These are phyloP conservation scores for Hypholoma sublateritium DNA, from an alignment of 768 basidiomycete species.

Conservation along the genomic window DNA sequence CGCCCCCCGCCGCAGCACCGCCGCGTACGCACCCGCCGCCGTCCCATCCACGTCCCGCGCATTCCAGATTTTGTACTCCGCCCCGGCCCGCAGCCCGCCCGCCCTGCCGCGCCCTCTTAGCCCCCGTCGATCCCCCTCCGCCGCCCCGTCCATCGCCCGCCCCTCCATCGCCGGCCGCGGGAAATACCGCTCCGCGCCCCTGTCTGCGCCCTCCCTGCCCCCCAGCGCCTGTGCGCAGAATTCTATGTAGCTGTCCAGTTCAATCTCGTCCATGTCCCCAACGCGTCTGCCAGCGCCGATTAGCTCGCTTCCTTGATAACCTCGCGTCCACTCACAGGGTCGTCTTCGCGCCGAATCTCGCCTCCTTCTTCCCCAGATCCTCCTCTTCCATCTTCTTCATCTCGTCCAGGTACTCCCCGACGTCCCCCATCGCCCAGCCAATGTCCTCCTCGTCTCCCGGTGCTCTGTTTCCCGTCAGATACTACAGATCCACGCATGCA, in stretches of 20 bases:
- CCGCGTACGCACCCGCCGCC: conserved; percentile 48
- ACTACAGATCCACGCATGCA: conserved; percentile 4
- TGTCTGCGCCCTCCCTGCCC: conserved; percentile 23
- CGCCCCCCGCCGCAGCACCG: conserved; percentile 52
- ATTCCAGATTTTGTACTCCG: conserved; percentile 62
- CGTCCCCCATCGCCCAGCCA: conserved; percentile 55
- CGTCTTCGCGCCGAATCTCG: conserved; percentile 42
- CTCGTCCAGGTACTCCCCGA: conserved; percentile 45
- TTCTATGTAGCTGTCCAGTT: conserved; percentile 62
- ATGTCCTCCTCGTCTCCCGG: conserved; percentile 53
- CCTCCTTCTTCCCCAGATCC: conserved; percentile 25
- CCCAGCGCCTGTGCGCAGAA: conserved; percentile 62
- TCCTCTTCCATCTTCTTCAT: conserved; percentile 37
- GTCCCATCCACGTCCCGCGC: conserved; percentile 66
- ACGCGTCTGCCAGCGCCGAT: conserved; percentile 43
- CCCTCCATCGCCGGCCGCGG: conserved; percentile 4
- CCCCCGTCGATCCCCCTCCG: conserved; percentile 7
- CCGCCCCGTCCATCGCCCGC: conserved; percentile 8
- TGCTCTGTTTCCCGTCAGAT: conserved; percentile 30
- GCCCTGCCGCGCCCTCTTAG: conserved; percentile 11
- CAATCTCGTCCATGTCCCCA: conserved; percentile 47
- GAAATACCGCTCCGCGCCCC: conserved; percentile 14
- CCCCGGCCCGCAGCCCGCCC: conserved; percentile 46
- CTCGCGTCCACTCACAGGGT: conserved; percentile 40
- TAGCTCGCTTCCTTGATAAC: not conserved